Evolutionary conservation across 805 yeast species (phyloP).

Genomic region (Vanderwaltozyma tropicalis): DNA sequence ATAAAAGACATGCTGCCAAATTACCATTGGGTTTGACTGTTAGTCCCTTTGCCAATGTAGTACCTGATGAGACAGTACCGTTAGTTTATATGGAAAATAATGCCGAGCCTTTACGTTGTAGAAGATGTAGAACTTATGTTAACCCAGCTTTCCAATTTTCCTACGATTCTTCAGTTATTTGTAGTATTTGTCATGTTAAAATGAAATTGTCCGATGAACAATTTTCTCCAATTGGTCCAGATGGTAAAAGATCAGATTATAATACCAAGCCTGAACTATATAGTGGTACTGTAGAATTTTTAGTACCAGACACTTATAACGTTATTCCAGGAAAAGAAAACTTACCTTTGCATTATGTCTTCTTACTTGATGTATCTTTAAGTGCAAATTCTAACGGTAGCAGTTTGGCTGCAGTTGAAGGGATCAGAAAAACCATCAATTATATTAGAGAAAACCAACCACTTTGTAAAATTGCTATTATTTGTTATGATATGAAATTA

Average conservation of each 20-base stretch:
- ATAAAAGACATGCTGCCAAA: constrained; percentile 54
- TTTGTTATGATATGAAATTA: constrained; percentile 62
- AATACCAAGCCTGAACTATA: constrained; percentile 43
- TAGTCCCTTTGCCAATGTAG: constrained; percentile 70
- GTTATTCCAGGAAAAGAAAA: constrained; percentile 33
- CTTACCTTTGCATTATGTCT: constrained; percentile 54
- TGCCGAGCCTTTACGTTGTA: constrained; percentile 67
- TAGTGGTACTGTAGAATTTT: constrained; percentile 75
- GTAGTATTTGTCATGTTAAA: constrained; percentile 80
- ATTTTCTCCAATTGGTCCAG: constrained; percentile 47
- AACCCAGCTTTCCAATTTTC: constrained; percentile 70
- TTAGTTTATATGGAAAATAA: constrained; percentile 24
- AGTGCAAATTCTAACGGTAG: constrained; percentile 49
- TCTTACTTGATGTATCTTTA: constrained; percentile 62
- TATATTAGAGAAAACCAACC: constrained; percentile 24
- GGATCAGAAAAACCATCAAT: constrained; percentile 48
- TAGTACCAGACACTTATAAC: constrained; percentile 68
- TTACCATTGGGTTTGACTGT: constrained; percentile 75
- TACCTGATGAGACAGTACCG: constrained; percentile 46
- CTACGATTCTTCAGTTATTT: constrained; percentile 52
- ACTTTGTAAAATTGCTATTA: constrained; percentile 52
- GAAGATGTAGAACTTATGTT: constrained; percentile 81
- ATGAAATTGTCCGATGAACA: constrained; percentile 62
- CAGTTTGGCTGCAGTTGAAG: constrained; percentile 47
- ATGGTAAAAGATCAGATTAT: constrained; percentile 55